Percentiles rank a stretch among this genome's conserved stretches.
Evolutionary conservation across 139 green algal genomes (phyloP).

Genomic region (Haematococcus sp.): DNA sequence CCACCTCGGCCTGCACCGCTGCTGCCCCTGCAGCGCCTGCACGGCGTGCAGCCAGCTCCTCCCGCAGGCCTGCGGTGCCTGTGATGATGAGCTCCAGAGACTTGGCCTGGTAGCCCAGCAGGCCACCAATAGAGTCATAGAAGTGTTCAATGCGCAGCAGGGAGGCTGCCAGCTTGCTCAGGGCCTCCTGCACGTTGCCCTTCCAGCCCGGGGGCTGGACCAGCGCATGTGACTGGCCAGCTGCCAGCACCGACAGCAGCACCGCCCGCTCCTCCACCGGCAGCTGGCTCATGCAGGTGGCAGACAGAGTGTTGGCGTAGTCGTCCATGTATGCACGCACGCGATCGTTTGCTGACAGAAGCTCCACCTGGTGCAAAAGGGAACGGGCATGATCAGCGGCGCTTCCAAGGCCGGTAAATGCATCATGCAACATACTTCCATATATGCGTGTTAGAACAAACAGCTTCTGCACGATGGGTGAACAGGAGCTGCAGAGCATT

Average conservation of each 20-base stretch:
- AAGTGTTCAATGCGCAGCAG: slow-evolving; percentile 78
- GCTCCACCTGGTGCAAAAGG: too few relatives aligned
- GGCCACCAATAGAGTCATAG: slow-evolving; percentile 93
- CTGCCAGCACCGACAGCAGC: slow-evolving; percentile 23
- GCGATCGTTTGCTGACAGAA: too few relatives aligned
- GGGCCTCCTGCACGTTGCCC: slow-evolving; percentile 5
- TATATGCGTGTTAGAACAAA: too few relatives aligned
- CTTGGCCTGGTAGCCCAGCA: slow-evolving; percentile 90
- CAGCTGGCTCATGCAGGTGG: too few relatives aligned
- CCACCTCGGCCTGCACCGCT: background rate
- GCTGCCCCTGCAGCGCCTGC: background rate
- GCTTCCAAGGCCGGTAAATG: too few relatives aligned
- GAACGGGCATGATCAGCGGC: too few relatives aligned
- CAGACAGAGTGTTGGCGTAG: too few relatives aligned
- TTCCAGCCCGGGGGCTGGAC: slow-evolving; percentile 1
- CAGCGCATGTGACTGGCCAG: slow-evolving; percentile 40
- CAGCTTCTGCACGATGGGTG: too few relatives aligned
- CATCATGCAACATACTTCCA: too few relatives aligned
- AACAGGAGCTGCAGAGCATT: too few relatives aligned
- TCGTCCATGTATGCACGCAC: too few relatives aligned
- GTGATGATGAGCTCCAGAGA: slow-evolving; percentile 73
- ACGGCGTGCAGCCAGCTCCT: background rate
- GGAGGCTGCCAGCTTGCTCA: slow-evolving; percentile 26
- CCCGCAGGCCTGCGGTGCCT: slow-evolving; percentile 4
- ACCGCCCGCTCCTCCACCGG: background rate